Conservation (phyloP, 179 eudicot genomes). For the Spergularia azorica region DNA sequence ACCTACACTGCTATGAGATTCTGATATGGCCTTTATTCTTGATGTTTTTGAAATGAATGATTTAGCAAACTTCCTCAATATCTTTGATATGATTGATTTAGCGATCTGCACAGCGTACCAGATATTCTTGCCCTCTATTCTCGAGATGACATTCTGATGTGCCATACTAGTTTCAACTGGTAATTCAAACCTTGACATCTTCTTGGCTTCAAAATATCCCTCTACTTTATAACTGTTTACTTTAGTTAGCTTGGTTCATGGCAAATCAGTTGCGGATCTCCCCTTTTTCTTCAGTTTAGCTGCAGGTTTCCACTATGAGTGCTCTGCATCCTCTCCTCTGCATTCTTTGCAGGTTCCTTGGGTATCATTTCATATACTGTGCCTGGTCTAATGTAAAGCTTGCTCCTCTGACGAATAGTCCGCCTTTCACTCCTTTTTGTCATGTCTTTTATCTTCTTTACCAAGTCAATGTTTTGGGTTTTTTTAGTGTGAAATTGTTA, state of each 20-base stretch:
- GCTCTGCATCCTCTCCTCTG: too few species aligned
- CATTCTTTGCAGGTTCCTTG: too few species aligned
- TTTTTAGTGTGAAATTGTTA: neutral
- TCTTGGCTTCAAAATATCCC: neutral
- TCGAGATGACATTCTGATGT: neutral
- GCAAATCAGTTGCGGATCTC: neutral
- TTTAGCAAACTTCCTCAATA: neutral
- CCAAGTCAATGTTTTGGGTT: neutral
- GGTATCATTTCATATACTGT: too few species aligned
- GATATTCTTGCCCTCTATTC: neutral
- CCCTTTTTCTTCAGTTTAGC: neutral
- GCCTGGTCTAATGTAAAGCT: too few species aligned
- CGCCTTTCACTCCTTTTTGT: too few species aligned
- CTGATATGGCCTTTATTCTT: conserved; percentile 1
- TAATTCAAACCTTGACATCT: neutral
- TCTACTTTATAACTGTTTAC: neutral
- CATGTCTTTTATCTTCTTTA: neutral
- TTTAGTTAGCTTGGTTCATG: neutral
- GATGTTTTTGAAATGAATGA: conserved; percentile 20
- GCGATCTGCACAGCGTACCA: neutral
- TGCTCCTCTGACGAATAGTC: too few species aligned
- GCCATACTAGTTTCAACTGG: conserved; percentile 6
- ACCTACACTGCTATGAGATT: conserved; percentile 12
- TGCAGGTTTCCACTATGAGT: too few species aligned
- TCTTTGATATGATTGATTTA: neutral